phyloP scores from a whole-genome alignment of 2,329 filamentous ascomycete species.

The Aspergillus brasiliensis region DNA sequence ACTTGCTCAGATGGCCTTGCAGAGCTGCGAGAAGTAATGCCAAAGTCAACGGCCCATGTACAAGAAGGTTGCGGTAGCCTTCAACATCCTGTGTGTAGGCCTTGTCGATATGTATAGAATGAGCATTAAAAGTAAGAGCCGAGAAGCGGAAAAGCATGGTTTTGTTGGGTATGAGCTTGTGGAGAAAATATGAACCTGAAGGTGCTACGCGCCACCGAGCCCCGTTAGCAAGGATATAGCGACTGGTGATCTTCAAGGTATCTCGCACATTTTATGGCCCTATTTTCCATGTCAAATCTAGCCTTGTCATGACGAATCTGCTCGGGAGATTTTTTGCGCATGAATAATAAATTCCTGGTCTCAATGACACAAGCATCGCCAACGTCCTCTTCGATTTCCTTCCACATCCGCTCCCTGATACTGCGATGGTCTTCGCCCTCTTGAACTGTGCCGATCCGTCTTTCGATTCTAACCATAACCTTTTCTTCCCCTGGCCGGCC shows the following conservation, averaged over 20 bases:
- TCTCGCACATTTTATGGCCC: conserved; percentile 40
- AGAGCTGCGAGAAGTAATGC: conserved; percentile 74
- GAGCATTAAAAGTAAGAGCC: conserved; percentile 88
- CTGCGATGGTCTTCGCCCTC: conserved; percentile 37
- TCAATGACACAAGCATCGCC: conserved; percentile 56
- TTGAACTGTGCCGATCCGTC: conserved; percentile 49
- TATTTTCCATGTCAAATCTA: conserved; percentile 25
- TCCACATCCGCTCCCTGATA: conserved; percentile 48
- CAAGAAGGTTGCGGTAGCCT: conserved; percentile 72
- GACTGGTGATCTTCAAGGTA: conserved; percentile 12
- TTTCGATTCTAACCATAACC: conserved; percentile 63
- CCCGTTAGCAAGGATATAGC: conserved; percentile 20
- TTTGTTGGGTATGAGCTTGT: conserved; percentile 66
- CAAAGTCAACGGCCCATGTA: conserved; percentile 83
- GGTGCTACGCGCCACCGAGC: conserved; percentile 43
- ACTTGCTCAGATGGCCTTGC: conserved; percentile 52
- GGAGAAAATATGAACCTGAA: conserved; percentile 55
- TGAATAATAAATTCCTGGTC: conserved; percentile 64
- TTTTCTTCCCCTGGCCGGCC: conserved; percentile 57
- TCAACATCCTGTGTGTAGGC: conserved; percentile 70
- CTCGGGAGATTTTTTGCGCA: conserved; percentile 54
- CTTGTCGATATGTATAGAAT: conserved; percentile 83
- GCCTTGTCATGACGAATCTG: conserved; percentile 30
- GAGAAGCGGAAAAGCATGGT: conserved; percentile 86
- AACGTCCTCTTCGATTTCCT: conserved; percentile 44